phyloP scores from a whole-genome alignment of 169 alveolate genomes.

The Cryptosporidium sp. region DNA sequence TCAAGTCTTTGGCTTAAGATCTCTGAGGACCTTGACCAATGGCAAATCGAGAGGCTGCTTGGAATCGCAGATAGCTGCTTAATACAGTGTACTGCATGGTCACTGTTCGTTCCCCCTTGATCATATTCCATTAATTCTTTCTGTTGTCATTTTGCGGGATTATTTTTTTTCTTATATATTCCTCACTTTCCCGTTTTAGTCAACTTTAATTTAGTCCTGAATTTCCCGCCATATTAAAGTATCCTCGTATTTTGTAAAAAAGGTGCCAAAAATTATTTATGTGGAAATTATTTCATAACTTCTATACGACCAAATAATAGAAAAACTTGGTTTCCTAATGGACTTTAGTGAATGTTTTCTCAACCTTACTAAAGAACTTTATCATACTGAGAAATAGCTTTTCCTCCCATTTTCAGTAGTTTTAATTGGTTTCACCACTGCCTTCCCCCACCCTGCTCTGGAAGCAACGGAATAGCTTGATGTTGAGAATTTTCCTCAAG shows the following conservation, averaged over 20 bases:
- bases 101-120: background rate
- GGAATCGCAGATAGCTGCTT: slow-evolving; percentile 46
- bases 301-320: background rate
- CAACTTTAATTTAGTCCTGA: no score
- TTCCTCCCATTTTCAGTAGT: no score
- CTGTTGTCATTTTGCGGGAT: slow-evolving; percentile 2
- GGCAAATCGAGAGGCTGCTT: slow-evolving; percentile 65
- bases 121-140: slow-evolving; percentile 35
- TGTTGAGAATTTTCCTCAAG: background rate
- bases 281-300: background rate
- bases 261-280: background rate
- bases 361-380: background rate
- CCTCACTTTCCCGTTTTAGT: background rate
- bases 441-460: background rate
- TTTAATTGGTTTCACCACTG: background rate
- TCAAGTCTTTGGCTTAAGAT: slow-evolving; percentile 21
- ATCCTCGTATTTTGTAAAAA: background rate
- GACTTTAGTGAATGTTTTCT: background rate
- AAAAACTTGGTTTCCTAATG: background rate
- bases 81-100: slow-evolving; percentile 11
- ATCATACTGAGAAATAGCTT: background rate
- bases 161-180: background rate
- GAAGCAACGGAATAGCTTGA: slow-evolving; percentile 32
- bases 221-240: background rate
- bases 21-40: slow-evolving; percentile 41